Base-by-base conservation (phyloP, 1,139 yeast genomes). In the Pichia cactophila region DNA sequence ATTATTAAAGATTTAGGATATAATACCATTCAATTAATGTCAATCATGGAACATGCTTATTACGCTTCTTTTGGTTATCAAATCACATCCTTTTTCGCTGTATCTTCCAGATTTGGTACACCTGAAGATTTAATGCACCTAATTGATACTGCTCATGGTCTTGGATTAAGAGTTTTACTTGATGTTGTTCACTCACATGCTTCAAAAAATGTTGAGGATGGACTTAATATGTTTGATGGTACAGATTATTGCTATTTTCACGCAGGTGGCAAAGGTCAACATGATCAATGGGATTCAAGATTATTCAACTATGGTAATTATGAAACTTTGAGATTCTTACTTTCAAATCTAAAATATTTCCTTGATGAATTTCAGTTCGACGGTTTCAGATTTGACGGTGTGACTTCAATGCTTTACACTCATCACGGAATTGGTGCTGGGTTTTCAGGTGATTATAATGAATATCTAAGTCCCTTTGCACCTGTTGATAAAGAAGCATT, bases 21-120 rank as follows among this genome's bases (percentile, higher is more conserved):
- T 67, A 88, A 92, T 64, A 83, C 96, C 8, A 85, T 92, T 59
- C 98, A 92, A 68, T 74, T 92, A 62, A 92, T 92, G 98, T 97
- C 98, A 0, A 77, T 92, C 46, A 92, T 92, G 98, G 98, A 92
- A 67, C 98, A 92, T 65, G 97, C 98, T 1, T 92, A 92, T 67
- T 92, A 92, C 64, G 98, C 97, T 1, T 87, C 96, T 0, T 92
- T 92, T 66, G 98, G 98, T 7, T 92, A 92, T 66, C 98, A 92
- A 66, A 83, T 92, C 33, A 90, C 97, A 40, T 86, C 85, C 53
- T 92, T 90, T 63, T 92, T 87, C 65, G 97, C 97, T 1, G 75
- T 78, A 31, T 83, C 94, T 42, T 89, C 97, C 9, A 76, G 97
- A 56, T 92, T 74, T 61, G 98, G 98, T 29, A 80, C 96, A 0